These are phyloP conservation scores for Podila minutissima DNA, from an alignment of 192 early-diverging fungal species.

Conservation along the genomic window DNA sequence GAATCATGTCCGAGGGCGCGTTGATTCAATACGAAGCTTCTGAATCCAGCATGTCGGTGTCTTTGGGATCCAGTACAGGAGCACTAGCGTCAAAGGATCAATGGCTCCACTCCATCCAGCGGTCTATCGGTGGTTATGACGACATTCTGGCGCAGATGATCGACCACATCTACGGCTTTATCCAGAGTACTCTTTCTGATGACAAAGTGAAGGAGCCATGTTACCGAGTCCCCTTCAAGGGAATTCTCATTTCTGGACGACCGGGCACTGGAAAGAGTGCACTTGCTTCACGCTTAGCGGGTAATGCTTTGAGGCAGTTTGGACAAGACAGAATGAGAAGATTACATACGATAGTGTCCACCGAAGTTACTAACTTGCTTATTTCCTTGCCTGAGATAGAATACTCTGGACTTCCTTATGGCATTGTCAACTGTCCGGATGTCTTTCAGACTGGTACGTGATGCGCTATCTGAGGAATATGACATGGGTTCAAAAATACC, in stretches of 20 bases:
- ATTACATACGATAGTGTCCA: background rate
- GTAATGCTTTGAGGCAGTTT: background rate
- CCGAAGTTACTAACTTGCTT: background rate
- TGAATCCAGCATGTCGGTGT: background rate
- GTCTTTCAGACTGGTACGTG: constrained; percentile 57
- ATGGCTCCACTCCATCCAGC: constrained; percentile 16
- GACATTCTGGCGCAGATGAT: constrained; percentile 40
- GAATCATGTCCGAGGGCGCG: constrained; percentile 26
- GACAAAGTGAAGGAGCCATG: constrained; percentile 1
- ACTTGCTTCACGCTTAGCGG: constrained; percentile 53
- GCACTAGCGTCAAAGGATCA: constrained; percentile 3
- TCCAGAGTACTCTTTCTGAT: constrained; percentile 5
- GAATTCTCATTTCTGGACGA: constrained; percentile 55
- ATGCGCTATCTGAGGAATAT: background rate
- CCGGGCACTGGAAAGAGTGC: constrained; percentile 66
- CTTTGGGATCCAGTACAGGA: background rate
- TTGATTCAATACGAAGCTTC: background rate
- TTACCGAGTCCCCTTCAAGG: constrained; percentile 44
- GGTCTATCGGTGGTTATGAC: constrained; percentile 46
- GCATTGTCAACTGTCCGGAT: constrained; percentile 59
- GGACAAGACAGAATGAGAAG: constrained; percentile 1
- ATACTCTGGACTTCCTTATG: constrained; percentile 55
- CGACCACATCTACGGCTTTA: constrained; percentile 27
- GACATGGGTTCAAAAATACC: background rate
- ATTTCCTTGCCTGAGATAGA: constrained; percentile 2